Evolutionary conservation across 78 protist genomes (phyloP), one percentile per base, ranked within the genome.

Genomic region (Isochrysis galbana): DNA sequence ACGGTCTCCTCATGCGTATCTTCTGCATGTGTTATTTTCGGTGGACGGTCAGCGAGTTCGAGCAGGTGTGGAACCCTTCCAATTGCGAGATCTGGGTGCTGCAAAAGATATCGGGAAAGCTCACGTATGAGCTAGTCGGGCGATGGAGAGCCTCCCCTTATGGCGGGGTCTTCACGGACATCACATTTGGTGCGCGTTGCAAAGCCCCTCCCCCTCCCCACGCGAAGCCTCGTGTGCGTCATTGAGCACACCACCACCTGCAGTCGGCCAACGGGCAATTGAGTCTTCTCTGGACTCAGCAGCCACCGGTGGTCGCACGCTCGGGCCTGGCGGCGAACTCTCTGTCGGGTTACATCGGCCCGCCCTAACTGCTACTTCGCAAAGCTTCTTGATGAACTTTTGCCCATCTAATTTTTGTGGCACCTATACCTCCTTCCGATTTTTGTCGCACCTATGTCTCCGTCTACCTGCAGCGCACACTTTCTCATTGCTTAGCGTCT

Each of bases 11-110:
- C 26, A 51, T 94, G 36, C 95, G 97, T 21, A 69, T 91, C 44
- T 94, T 95, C 74, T 90, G 94, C 42, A 95, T 91, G 95, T 83
- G 95, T 34, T 95, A 88, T 88, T 86, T 92, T n/a, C 91, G 74
- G 17, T 45, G 91, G 93, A 26, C 87, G 19, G 97, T 95, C n/a
- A 61, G 39, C 26, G 26, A 23, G 44, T 94, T 90, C 38, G 86
- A 94, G 84, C 84, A 77, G 82, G 82, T 94, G 48, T 36, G 45
- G 55, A 91, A 94, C 77, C 95, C 92, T 7, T 77, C 80, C 29
- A 93, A 93, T 41, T 93, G 95, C 92, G 91, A 38, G 38, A 77
- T 93, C 44, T 87, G 90, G 36, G 95, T 89, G 36, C 34, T 93
- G 61, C 61, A 14, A 51, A 7, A 51, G 29, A 51, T 41, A 17